Evolutionary conservation across 176 grass and related monocot species (phyloP), one percentile per base, ranked within the genome.

Genomic region (Hordeum marinum): DNA sequence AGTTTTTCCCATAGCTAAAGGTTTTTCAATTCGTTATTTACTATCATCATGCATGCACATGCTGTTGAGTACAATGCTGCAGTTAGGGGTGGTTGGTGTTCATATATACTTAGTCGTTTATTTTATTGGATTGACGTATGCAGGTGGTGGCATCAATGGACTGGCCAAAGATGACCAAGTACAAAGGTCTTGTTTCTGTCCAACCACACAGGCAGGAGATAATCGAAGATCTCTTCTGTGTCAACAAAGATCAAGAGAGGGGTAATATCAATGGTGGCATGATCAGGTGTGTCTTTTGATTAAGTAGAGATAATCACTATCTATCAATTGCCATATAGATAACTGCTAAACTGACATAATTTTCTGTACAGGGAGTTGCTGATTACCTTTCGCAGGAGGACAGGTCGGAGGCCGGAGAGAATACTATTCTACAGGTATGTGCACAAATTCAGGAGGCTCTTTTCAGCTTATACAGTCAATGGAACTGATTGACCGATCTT

Each of bases 71-170:
- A 13, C 46, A 20, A 76, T n/a, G n/a, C n/a, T n/a, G n/a, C n/a
- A n/a, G n/a, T n/a, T n/a, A n/a, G n/a, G n/a, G n/a, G n/a, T n/a
- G n/a, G n/a, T n/a, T n/a, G n/a, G n/a, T n/a, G n/a, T n/a, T n/a
- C n/a, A n/a, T n/a, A 50, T 55, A 46, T 31, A 63, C 21, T 25
- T 23, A 74, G 3, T 7, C 79, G 25, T 26, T 35, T 81, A 29
- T 11, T 75, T 83, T 81, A 11, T 77, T 39, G 11, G 39, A 32
- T 68, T 52, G 31, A n/a, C n/a, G n/a, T n/a, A 15, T 77, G 61
- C 68, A 94, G 93, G 90, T 94, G 26, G 93, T 94, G 34, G 87
- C 87, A 20, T 94, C 90, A 7, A 92, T 92, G 72, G 93, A 94
- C 71, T 94, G 93, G 90, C 93, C 93, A 32, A 78, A 88, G 63